Evolutionary conservation across 2,329 filamentous ascomycete genomes (phyloP), one percentile per base, ranked within the genome.

Genomic region (Diaporthe humulicola): DNA sequence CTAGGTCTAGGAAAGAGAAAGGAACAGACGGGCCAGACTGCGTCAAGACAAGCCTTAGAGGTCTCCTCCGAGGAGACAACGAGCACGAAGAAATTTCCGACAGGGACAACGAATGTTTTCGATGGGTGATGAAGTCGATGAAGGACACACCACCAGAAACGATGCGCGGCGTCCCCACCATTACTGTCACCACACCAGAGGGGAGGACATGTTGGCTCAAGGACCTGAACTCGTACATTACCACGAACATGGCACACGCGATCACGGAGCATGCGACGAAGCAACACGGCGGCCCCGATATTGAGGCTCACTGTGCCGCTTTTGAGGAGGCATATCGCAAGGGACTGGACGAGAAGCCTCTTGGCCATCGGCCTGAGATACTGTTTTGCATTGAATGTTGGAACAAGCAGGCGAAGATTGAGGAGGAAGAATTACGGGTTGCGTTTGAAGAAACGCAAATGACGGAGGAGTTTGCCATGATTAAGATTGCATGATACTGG

Each of bases 171-270:
- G 45, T 67, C 45, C 64, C 64, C 25, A 6, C 22, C n/a, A 14
- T 67, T 4, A 52, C 30, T 4, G 45, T 67, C 30, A 67, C 64
- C 1, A 48, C 22, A 6, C 30, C 64, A 14, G n/a, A 38, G 10
- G 64, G 64, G 1, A 14, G 19, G 45, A 67, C 64, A 9, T 25
- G 30, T 22, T 67, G 64, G 64, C 64, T 22, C n/a, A 50, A 52
- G 45, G 45, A 67, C n/a, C 1, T 15, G n/a, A 67, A 67, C 45
- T 17, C 10, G 4, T 52, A 67, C 15, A 45, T 33, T 8, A 25
- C 30, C 19, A 7, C 0, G 22, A 1, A 17, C 4, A 14, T 25
- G 10, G 2, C 3, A 4, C 12, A 2, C 15, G 8, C 6, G 5
- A n/a, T 14, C 22, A 9, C 28, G 9, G 6, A 5, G 12, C 42